Base-by-base conservation (phyloP, 2,329 filamentous ascomycete species). In the Colletotrichum lupini region DNA sequence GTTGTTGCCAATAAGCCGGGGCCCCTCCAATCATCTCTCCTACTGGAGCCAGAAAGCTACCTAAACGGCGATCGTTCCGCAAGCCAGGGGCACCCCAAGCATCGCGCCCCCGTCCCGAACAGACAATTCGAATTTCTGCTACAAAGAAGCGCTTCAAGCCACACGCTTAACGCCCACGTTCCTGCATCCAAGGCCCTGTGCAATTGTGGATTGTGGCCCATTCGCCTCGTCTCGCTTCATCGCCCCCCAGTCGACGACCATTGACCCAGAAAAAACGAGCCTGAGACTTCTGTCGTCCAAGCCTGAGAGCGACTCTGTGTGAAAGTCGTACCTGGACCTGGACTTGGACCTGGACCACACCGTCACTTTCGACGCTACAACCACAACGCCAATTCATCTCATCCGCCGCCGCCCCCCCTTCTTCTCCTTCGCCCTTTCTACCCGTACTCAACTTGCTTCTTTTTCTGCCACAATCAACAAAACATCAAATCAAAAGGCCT, bases 391-490 rank as follows among this genome's bases (percentile, higher is more conserved):
- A 61, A 55, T 58, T 46, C 71, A 67, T 70, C 71, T 66, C 71
- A 71, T 70, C 61, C 59, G 16, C 37, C 37, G 16, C 16, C 37
- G 37, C 16, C 57, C 32, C 22, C 24, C 37, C 58, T 68, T 42
- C 59, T 22, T 24, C 24, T 24, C 61, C 61, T 69, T 46, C 52
- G 70, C 67, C 70, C 70, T 55, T 73, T 73, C 35, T 65, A 12
- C 70, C 70, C 70, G 70, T 73, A 73, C 70, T 73, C 70, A 70
- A 65, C 46, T 66, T 73, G 71, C 71, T 73, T 70, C 71, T 58
- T 35, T 46, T 49, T 58, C 53, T 55, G 35, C 22, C 35, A 32
- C 58, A 68, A 65, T 59, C 37, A 69, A 55, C 6, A 22, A 67
- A 55, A 53, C 24, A 56, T 24, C 24, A 64, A 19, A 57, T 19